Conservation (phyloP, 495 filamentous ascomycete genomes). For the Entonaema liquescens region DNA sequence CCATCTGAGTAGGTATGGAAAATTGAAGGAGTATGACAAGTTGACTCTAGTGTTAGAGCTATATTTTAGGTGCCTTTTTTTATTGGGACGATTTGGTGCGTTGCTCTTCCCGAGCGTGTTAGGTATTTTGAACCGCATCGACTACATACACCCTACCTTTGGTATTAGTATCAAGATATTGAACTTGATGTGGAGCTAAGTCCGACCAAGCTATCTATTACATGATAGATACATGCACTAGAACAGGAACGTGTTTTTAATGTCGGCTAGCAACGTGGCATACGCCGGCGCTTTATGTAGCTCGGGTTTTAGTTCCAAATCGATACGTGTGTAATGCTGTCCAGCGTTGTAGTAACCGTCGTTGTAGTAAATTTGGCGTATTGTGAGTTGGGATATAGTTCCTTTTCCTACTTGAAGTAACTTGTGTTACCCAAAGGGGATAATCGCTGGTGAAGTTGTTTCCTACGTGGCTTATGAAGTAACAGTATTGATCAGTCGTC, state of each 20-base stretch:
- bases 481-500: not conserved
- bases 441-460: not conserved
- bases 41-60: not conserved
- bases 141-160: not conserved
- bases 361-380: slow-evolving; percentile 1
- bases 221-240: slow-evolving; percentile 14
- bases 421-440: not conserved
- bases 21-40: not conserved
- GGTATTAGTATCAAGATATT: not conserved
- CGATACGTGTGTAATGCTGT: not conserved
- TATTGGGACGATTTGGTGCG: not conserved
- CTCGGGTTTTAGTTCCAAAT: slow-evolving; percentile 5
- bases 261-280: slow-evolving; percentile 25
- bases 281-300: slow-evolving; percentile 5
- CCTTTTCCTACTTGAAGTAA: not conserved
- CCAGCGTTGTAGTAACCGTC: not conserved
- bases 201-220: slow-evolving; percentile 1
- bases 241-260: slow-evolving; percentile 18
- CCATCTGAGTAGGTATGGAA: not conserved
- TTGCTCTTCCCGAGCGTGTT: not conserved
- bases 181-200: not conserved
- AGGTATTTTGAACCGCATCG: not conserved
- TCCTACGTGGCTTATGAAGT: slow-evolving; percentile 1
- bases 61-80: not conserved
- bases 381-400: not conserved